A percentile compares a stretch with the other conserved stretches of the same genome.
phyloP scores from a whole-genome alignment of 257 asterid genomes.

The Dorcoceras hygrometricum region DNA sequence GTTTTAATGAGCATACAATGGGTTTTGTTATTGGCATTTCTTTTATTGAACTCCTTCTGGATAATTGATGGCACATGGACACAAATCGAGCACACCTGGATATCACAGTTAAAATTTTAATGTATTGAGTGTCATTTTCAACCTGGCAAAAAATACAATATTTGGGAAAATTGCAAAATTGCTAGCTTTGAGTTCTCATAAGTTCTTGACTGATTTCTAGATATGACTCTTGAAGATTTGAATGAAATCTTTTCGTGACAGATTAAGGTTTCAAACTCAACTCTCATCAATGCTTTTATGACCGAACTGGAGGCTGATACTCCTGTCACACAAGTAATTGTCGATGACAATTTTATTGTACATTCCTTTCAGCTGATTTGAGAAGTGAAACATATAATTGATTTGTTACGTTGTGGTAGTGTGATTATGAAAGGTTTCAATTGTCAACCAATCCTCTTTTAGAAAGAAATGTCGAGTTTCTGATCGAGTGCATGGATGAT shows the following conservation, averaged over 20 bases:
- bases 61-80: background rate
- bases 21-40: background rate
- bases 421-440: constrained; percentile 90
- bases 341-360: constrained; percentile 27
- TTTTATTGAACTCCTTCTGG: background rate
- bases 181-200: background rate
- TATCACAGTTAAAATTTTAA: background rate
- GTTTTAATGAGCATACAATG: background rate
- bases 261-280: constrained; percentile 98
- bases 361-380: constrained; percentile 6
- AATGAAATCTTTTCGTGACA: constrained; percentile 26
- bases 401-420: constrained; percentile 33
- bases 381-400: background rate
- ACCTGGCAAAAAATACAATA: background rate
- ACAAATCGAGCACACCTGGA: background rate
- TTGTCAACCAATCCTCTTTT: constrained; percentile 74
- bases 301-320: constrained; percentile 85
- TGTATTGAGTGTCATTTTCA: background rate
- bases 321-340: constrained; percentile 81
- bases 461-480: constrained; percentile 90
- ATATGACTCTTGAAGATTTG: constrained; percentile 12
- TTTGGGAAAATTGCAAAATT: background rate
- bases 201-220: background rate
- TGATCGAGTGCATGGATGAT: constrained; percentile 97
- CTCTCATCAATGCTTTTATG: constrained; percentile 95